Conservation (phyloP, 345 rosid species). For the Syzygium aromaticum region DNA sequence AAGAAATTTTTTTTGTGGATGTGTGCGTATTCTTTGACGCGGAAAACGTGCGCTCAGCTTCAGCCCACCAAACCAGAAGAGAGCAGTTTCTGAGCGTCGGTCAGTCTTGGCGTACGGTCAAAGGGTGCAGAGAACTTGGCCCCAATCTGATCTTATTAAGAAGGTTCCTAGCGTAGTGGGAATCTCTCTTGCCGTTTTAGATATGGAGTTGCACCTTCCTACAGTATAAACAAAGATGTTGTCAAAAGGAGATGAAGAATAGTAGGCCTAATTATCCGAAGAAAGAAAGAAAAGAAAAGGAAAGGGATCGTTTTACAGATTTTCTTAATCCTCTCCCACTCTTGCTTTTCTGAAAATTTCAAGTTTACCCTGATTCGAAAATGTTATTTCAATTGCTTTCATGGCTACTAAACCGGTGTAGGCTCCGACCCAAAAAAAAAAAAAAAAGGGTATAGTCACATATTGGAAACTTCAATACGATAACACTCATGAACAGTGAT, state of each 20-base stretch:
- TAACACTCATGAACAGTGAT: neutral
- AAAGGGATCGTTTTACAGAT: neutral
- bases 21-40: neutral
- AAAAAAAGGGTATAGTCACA: neutral
- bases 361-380: neutral
- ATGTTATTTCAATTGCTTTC: neutral
- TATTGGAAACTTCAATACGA: rapidly evolving
- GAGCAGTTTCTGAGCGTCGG: neutral
- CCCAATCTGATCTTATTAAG: neutral
- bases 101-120: neutral
- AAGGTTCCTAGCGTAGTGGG: neutral
- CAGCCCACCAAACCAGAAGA: neutral
- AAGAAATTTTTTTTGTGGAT: neutral
- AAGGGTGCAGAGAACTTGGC: conserved; percentile 1
- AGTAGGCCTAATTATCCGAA: neutral
- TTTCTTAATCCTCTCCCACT: neutral
- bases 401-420: neutral
- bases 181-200: neutral
- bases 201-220: neutral
- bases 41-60: neutral
- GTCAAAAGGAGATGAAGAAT: neutral
- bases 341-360: neutral
- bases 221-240: neutral
- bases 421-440: too few relatives aligned
- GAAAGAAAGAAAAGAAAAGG: neutral